phyloP scores from a whole-genome alignment of 805 yeast genomes.

The Ogataea paradorogensis region DNA sequence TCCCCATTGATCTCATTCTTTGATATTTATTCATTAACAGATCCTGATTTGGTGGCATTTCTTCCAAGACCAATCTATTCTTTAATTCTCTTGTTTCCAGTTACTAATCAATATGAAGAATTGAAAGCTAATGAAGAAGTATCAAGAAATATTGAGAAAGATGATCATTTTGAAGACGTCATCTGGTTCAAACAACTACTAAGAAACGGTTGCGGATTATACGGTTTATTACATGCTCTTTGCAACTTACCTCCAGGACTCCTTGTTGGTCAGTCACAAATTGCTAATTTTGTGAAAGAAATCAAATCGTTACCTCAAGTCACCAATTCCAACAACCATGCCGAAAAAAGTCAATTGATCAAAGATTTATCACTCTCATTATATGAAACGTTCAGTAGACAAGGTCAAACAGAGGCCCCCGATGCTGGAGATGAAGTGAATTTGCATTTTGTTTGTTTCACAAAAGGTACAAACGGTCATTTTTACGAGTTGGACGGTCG shows the following conservation, averaged over 20 bases:
- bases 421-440: slow-evolving; percentile 51
- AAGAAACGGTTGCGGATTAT: slow-evolving; percentile 88
- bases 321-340: slow-evolving; percentile 21
- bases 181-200: slow-evolving; percentile 86
- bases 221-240: slow-evolving; percentile 71
- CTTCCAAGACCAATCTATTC: slow-evolving; percentile 80
- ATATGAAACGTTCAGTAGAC: slow-evolving; percentile 43
- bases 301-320: slow-evolving; percentile 10
- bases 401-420: slow-evolving; percentile 71
- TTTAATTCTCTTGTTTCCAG: slow-evolving; percentile 77
- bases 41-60: slow-evolving; percentile 74
- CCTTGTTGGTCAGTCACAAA: slow-evolving; percentile 36
- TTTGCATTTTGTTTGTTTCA: slow-evolving; percentile 76
- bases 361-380: slow-evolving; percentile 27
- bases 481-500: slow-evolving; percentile 90
- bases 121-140: slow-evolving; percentile 36
- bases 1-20: slow-evolving; percentile 57
- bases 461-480: slow-evolving; percentile 51
- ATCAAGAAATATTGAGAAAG: slow-evolving; percentile 17
- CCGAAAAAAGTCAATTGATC: slow-evolving; percentile 29
- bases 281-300: slow-evolving; percentile 22
- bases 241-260: slow-evolving; percentile 46
- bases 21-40: slow-evolving; percentile 84
- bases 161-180: slow-evolving; percentile 36
- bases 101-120: slow-evolving; percentile 58